Conservation (phyloP, 2,329 filamentous ascomycete genomes). For the Coleophoma cylindrospora region DNA sequence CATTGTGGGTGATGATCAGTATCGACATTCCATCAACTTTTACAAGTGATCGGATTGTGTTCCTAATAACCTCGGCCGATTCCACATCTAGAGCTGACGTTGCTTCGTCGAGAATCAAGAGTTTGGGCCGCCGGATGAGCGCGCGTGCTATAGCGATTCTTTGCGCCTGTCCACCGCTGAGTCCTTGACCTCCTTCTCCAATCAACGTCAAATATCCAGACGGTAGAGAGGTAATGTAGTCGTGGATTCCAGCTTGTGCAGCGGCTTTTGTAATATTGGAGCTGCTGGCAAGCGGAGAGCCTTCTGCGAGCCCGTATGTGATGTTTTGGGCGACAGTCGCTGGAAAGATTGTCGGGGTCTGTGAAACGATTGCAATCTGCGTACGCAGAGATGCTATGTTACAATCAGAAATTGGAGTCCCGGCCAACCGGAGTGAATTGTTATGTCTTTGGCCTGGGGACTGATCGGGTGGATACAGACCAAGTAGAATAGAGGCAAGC, state of each 20-base stretch:
- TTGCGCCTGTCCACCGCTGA: slow-evolving; percentile 82
- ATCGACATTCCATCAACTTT: slow-evolving; percentile 52
- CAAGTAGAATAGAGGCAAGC: slow-evolving; percentile 67
- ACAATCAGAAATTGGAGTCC: slow-evolving; percentile 48
- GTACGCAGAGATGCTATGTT: slow-evolving; percentile 56
- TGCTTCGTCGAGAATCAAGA: slow-evolving; percentile 83
- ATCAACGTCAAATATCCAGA: slow-evolving; percentile 67
- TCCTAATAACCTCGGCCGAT: slow-evolving; percentile 58
- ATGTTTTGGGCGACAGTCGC: slow-evolving; percentile 77
- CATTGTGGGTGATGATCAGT: slow-evolving; percentile 75
- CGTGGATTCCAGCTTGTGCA: slow-evolving; percentile 60
- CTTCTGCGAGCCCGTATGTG: slow-evolving; percentile 62
- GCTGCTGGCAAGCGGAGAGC: slow-evolving; percentile 42
- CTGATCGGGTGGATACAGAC: slow-evolving; percentile 51
- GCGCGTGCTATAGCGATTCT: slow-evolving; percentile 77
- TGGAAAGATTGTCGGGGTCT: slow-evolving; percentile 73
- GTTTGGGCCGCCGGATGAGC: slow-evolving; percentile 61
- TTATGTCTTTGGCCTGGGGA: neutral
- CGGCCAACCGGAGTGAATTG: slow-evolving; percentile 47
- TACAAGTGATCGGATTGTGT: slow-evolving; percentile 54
- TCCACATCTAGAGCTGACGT: slow-evolving; percentile 74
- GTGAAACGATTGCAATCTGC: slow-evolving; percentile 63
- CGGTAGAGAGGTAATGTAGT: slow-evolving; percentile 70
- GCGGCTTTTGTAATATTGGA: slow-evolving; percentile 46
- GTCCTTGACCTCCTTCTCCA: slow-evolving; percentile 67